These are phyloP conservation scores for Aspergillus spinulosporus DNA, from an alignment of 2,329 filamentous ascomycete genomes.

Conservation along the genomic window DNA sequence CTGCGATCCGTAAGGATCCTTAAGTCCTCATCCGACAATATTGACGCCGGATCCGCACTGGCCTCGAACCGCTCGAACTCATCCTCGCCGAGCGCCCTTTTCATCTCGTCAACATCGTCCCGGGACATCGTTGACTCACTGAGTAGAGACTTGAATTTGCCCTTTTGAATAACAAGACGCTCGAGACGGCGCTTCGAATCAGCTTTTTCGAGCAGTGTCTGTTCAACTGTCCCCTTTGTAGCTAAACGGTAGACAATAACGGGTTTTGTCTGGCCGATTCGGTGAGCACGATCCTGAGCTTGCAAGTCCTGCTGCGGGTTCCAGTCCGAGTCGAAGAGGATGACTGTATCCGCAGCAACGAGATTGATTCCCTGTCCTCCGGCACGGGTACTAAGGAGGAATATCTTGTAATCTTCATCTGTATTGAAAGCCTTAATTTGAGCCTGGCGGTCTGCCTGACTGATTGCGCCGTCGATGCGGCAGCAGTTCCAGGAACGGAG, in stretches of 20 bases:
- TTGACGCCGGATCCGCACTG: conserved; percentile 54
- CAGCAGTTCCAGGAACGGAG: conserved; percentile 78
- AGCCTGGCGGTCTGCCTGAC: conserved; percentile 69
- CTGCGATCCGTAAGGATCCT: conserved; percentile 75
- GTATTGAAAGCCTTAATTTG: conserved; percentile 75
- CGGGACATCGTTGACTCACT: conserved; percentile 52
- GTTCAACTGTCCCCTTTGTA: conserved; percentile 89
- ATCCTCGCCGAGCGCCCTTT: conserved; percentile 66
- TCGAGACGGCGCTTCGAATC: conserved; percentile 90
- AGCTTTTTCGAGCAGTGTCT: conserved; percentile 79
- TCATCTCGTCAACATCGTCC: conserved; percentile 61
- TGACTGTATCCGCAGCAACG: conserved; percentile 85
- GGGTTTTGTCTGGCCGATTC: conserved; percentile 88
- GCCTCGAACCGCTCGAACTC: conserved; percentile 68
- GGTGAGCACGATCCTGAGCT: conserved; percentile 90
- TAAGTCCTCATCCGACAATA: conserved; percentile 76
- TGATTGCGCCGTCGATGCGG: conserved; percentile 85
- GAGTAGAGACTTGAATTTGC: conserved; percentile 70
- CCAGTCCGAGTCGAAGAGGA: conserved; percentile 88
- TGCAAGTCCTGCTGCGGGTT: conserved; percentile 97
- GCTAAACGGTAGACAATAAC: conserved; percentile 93
- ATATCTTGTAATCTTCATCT: conserved; percentile 67
- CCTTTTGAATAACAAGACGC: conserved; percentile 94
- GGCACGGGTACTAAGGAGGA: conserved; percentile 84
- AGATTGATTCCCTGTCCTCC: conserved; percentile 96